Conservation (phyloP, 1,139 yeast species). For the Hemisphaericaspora subhashii region DNA sequence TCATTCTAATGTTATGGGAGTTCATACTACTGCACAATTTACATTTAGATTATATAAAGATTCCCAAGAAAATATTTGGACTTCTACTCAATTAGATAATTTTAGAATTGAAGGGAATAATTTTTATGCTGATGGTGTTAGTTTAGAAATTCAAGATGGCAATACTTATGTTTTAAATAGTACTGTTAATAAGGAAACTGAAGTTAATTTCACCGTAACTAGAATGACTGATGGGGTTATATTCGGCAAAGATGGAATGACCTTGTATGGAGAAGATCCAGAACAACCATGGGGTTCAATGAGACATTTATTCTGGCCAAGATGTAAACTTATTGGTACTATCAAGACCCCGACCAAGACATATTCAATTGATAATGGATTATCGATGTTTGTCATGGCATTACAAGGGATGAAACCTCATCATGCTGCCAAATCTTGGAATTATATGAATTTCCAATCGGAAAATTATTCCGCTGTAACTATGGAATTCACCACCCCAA, state of each 20-base stretch:
- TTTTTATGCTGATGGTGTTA: slow-evolving; percentile 72
- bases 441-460: slow-evolving; percentile 87
- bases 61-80: slow-evolving; percentile 62
- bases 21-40: slow-evolving; percentile 91
- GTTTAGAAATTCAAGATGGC: slow-evolving; percentile 60
- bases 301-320: slow-evolving; percentile 97
- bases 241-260: slow-evolving; percentile 84
- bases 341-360: slow-evolving; percentile 35
- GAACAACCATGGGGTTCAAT: slow-evolving; percentile 94
- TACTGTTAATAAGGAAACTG: slow-evolving; percentile 65
- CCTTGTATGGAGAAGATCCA: slow-evolving; percentile 80
- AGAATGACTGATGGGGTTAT: slow-evolving; percentile 79
- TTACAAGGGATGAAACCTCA: slow-evolving; percentile 99
- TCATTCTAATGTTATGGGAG: slow-evolving; percentile 87
- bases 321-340: slow-evolving; percentile 69
- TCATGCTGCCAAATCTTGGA: slow-evolving; percentile 97
- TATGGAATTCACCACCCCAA: slow-evolving; percentile 96
- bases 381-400: slow-evolving; percentile 94
- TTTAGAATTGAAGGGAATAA: slow-evolving; percentile 75
- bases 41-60: slow-evolving; percentile 73
- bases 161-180: slow-evolving; percentile 61
- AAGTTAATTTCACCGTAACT: slow-evolving; percentile 65
- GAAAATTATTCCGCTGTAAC: slow-evolving; percentile 70
- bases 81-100: slow-evolving; percentile 84
- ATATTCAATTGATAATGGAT: slow-evolving; percentile 46